Conservation (phyloP, 2,329 filamentous ascomycete species). For the Pseudodiploospora longispora region DNA sequence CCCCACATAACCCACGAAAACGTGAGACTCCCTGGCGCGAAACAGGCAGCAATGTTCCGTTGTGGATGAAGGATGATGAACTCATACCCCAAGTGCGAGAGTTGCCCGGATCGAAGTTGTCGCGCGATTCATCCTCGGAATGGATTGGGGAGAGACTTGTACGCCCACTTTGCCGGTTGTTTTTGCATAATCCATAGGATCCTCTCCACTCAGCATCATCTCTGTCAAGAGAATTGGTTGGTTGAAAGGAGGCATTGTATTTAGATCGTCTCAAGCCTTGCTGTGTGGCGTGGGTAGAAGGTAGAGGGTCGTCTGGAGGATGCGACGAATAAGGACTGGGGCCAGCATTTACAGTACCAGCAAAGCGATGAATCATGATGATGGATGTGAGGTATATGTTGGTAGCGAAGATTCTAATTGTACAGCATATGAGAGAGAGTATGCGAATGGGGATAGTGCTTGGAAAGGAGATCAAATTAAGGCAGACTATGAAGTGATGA, state of each 20-base stretch:
- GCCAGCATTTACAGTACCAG: slow-evolving; percentile 9
- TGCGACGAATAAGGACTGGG: slow-evolving; percentile 1
- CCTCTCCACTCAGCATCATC: background rate
- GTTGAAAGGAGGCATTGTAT: background rate
- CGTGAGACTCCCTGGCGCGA: background rate
- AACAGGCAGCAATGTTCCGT: slow-evolving; percentile 1
- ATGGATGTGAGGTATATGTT: background rate
- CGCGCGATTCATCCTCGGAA: background rate
- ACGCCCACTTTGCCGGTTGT: slow-evolving; percentile 5
- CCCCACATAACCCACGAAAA: background rate
- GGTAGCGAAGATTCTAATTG: background rate
- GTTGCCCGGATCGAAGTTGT: slow-evolving; percentile 4
- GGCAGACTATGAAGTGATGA: background rate
- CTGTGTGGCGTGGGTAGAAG: background rate
- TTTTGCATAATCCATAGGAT: background rate
- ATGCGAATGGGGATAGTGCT: too few relatives aligned
- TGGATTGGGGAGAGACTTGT: background rate
- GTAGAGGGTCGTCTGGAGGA: background rate
- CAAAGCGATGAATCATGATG: slow-evolving; percentile 13
- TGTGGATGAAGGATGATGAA: slow-evolving; percentile 9
- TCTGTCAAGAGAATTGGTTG: background rate
- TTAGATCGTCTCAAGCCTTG: background rate
- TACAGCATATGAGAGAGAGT: background rate
- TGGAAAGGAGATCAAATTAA: background rate
- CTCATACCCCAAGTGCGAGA: slow-evolving; percentile 9